Percentiles rank a stretch among this genome's conserved stretches.
These are phyloP conservation scores for Hortaea werneckii DNA, from an alignment of 2,329 filamentous ascomycete genomes.

Conservation along the genomic window DNA sequence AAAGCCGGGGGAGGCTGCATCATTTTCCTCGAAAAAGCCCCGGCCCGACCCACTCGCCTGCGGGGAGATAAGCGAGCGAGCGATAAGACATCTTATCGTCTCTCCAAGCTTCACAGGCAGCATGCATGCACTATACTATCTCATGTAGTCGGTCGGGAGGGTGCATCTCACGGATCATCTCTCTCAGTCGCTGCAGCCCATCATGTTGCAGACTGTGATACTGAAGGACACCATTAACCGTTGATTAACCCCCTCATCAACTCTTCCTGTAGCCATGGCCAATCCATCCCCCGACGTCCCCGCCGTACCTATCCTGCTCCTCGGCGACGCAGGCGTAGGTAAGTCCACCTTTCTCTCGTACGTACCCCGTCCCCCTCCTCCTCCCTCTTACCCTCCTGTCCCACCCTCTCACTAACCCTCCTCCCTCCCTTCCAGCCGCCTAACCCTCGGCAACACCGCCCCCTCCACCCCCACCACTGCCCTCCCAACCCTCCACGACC, in stretches of 20 bases:
- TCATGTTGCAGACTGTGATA: not conserved
- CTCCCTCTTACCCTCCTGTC: not conserved
- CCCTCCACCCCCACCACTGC: slow-evolving; percentile 11
- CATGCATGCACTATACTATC: too few species aligned
- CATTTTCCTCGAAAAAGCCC: too few species aligned
- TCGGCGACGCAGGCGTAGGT: slow-evolving; percentile 50
- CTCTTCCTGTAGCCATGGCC: not conserved
- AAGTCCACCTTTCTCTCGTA: slow-evolving; percentile 55
- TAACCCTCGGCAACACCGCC: slow-evolving; percentile 23
- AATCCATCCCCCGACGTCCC: slow-evolving; percentile 1
- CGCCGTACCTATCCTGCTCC: slow-evolving; percentile 42
- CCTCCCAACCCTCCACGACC: slow-evolving; percentile 38
- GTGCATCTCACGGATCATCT: too few species aligned
- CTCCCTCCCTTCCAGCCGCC: slow-evolving; percentile 9
- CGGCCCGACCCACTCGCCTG: too few species aligned
- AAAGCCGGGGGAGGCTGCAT: too few species aligned
- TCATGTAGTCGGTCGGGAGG: too few species aligned
- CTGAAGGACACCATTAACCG: too few species aligned
- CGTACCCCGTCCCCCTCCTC: slow-evolving; percentile 22
- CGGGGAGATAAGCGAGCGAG: too few species aligned
- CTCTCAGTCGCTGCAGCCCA: too few species aligned
- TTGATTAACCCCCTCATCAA: too few species aligned
- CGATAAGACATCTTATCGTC: too few species aligned
- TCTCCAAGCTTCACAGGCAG: too few species aligned
- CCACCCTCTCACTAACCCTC: not conserved